These are phyloP conservation scores for Terfezia boudieri DNA, from an alignment of 495 filamentous ascomycete genomes.

Conservation along the genomic window DNA sequence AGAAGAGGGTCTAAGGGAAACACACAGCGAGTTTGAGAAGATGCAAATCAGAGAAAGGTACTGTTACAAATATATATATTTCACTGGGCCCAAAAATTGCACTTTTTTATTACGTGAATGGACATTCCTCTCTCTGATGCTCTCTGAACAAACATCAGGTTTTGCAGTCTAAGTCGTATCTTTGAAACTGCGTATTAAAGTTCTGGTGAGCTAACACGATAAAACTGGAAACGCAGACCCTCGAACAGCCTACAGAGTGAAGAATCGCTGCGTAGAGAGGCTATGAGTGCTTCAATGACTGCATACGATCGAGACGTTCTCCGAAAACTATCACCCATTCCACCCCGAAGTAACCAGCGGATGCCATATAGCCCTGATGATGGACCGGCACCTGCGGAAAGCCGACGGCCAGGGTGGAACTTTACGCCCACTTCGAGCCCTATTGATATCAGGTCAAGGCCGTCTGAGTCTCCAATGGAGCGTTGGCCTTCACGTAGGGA, in stretches of 20 bases:
- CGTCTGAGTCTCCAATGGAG: conserved; percentile 6
- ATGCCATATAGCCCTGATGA: neutral
- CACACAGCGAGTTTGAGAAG: neutral
- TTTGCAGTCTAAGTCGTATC: too few species aligned
- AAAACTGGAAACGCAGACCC: too few species aligned
- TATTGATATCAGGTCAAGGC: conserved; percentile 9
- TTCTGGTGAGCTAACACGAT: too few species aligned
- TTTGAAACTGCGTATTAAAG: too few species aligned
- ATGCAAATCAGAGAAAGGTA: neutral
- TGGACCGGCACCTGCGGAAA: neutral
- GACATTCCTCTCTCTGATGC: too few species aligned
- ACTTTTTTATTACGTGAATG: too few species aligned
- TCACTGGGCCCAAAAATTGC: too few species aligned
- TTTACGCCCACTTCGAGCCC: conserved; percentile 6
- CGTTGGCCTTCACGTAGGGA: conserved; percentile 1
- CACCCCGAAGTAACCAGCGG: neutral
- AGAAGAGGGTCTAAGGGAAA: neutral
- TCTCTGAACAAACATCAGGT: too few species aligned
- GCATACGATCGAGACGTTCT: conserved; percentile 13
- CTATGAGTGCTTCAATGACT: conserved; percentile 10
- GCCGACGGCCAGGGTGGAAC: neutral
- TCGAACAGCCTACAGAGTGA: conserved; percentile 9
- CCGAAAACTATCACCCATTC: conserved; percentile 6
- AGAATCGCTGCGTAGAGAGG: conserved; percentile 8
- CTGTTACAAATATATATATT: neutral